Evolutionary conservation across 768 basidiomycete genomes (phyloP).

Genomic region (Leccinellum luteum): DNA sequence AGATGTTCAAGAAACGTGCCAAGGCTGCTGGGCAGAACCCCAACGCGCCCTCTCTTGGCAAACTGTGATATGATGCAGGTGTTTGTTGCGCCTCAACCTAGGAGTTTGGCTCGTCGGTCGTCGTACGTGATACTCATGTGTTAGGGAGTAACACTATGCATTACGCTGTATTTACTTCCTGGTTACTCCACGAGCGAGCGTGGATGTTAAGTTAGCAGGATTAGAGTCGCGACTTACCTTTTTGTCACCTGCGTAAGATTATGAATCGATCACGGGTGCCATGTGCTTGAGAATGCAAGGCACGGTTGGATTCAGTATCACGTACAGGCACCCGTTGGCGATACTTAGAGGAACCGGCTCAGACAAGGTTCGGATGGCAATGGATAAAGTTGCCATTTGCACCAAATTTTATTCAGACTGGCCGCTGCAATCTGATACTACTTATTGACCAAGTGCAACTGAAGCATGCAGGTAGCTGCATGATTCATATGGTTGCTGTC

Average conservation of each 20-base stretch:
- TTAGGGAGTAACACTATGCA: conserved; percentile 21
- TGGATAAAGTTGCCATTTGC: too few species aligned
- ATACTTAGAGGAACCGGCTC: too few species aligned
- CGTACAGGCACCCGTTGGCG: too few species aligned
- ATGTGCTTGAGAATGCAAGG: background rate
- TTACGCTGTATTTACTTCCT: conserved; percentile 1
- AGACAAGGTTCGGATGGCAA: too few species aligned
- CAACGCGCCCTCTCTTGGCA: conserved; percentile 53
- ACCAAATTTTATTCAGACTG: too few species aligned
- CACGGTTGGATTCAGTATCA: background rate
- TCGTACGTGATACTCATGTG: conserved; percentile 17
- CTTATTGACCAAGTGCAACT: too few species aligned
- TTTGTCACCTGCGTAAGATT: background rate
- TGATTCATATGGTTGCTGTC: too few species aligned
- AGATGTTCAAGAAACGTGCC: conserved; percentile 91
- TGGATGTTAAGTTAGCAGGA: background rate
- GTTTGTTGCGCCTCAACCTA: background rate
- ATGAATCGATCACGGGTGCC: background rate
- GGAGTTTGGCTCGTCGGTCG: conserved; percentile 1
- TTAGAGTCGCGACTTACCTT: background rate
- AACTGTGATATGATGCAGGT: conserved; percentile 48
- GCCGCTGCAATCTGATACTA: too few species aligned
- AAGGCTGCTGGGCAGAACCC: conserved; percentile 80
- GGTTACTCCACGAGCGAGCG: conserved; percentile 2
- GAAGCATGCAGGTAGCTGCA: too few species aligned